phyloP scores from a whole-genome alignment of 306 rosid genomes.

The Lathyrus oleraceus region DNA sequence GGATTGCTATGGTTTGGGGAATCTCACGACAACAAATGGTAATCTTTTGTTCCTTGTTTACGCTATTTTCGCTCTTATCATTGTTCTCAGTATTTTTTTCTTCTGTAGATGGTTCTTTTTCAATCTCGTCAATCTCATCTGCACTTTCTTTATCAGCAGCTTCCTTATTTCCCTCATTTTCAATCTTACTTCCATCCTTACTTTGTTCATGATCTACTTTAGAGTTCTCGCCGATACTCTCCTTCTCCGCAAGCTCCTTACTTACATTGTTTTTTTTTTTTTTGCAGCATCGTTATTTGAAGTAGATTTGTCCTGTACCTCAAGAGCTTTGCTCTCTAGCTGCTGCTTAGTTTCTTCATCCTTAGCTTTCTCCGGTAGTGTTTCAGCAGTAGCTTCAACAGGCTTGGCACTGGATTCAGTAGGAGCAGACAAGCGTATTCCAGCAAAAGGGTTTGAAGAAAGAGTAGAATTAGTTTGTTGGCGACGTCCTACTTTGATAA shows the following conservation, averaged over 20 bases:
- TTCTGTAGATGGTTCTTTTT: conserved; percentile 28
- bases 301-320: conserved; percentile 38
- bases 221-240: conserved; percentile 17
- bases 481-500: conserved; percentile 86
- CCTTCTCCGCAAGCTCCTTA: conserved; percentile 33
- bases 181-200: conserved; percentile 29
- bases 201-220: conserved; percentile 34
- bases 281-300: conserved; percentile 33
- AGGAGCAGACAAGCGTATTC: conserved; percentile 57
- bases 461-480: conserved; percentile 53
- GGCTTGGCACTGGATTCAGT: conserved; percentile 42
- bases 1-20: too few relatives aligned
- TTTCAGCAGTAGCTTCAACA: conserved; percentile 44
- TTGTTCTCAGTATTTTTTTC: conserved; percentile 31
- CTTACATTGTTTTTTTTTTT: conserved; percentile 38
- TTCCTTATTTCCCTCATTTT: conserved; percentile 37
- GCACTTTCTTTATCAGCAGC: conserved; percentile 34
- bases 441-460: conserved; percentile 44
- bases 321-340: conserved; percentile 41
- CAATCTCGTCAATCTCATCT: conserved; percentile 41
- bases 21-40: too few relatives aligned
- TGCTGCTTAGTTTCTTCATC: conserved; percentile 43
- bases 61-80: conserved; percentile 30
- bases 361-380: conserved; percentile 40
- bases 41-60: conserved; percentile 43